Conservation (phyloP, 108 stramenopile genomes). For the Cyclotella cryptica region DNA sequence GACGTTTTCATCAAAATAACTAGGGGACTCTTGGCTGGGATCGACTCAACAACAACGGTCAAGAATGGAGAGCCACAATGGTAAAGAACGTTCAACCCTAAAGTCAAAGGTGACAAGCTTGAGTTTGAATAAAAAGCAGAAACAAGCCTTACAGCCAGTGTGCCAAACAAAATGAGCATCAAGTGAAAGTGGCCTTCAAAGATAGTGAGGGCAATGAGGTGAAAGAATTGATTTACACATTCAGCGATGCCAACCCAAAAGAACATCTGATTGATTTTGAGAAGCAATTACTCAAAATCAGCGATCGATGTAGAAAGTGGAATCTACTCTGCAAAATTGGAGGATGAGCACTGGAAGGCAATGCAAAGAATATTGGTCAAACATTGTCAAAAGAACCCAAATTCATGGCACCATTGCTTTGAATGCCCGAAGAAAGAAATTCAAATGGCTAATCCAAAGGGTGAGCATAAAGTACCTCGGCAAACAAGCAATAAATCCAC, state of each 20-base stretch:
- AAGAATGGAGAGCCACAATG: too few relatives aligned
- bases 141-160: too few relatives aligned
- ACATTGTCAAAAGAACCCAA: not conserved
- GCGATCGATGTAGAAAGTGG: not conserved
- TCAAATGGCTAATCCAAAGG: not conserved
- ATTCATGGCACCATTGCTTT: not conserved
- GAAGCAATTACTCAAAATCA: not conserved
- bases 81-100: too few relatives aligned
- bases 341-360: not conserved
- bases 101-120: too few relatives aligned
- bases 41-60: too few relatives aligned
- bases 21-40: too few relatives aligned
- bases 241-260: not conserved
- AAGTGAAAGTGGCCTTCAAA: not conserved
- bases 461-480: not conserved
- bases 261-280: not conserved
- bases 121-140: too few relatives aligned
- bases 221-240: not conserved
- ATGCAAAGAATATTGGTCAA: constrained; percentile 1
- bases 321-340: not conserved
- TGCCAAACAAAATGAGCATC: not conserved
- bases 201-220: not conserved
- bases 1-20: too few relatives aligned
- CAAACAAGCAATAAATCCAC: not conserved
- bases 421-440: not conserved